Conservation (phyloP, 495 filamentous ascomycete species). For the Aspergillus homomorphus region DNA sequence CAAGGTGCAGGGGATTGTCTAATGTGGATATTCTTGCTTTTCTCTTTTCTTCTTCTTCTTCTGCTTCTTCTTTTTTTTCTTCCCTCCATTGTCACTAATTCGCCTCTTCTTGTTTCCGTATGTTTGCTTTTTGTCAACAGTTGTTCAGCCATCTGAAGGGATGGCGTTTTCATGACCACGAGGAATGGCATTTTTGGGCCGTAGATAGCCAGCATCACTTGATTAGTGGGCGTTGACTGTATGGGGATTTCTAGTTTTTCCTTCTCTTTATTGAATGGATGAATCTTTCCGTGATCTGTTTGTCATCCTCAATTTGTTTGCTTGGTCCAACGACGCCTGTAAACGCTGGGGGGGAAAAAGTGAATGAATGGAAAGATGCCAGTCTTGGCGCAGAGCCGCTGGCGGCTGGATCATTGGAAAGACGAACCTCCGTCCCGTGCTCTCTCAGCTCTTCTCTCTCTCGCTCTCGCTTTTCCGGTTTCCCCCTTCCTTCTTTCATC, state of each 20-base stretch:
- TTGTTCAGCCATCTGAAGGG: not conserved
- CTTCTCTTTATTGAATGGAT: not conserved
- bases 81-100: constrained; percentile 7
- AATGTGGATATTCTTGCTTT: constrained; percentile 10
- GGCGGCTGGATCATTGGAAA: constrained; percentile 1
- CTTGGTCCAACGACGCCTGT: no score
- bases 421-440: not conserved
- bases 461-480: constrained; percentile 10
- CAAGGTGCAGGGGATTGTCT: constrained; percentile 16
- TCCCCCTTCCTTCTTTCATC: constrained; percentile 27
- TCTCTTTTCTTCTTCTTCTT: constrained; percentile 13
- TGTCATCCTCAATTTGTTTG: no score
- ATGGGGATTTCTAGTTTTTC: not conserved
- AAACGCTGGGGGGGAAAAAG: not conserved
- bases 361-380: not conserved
- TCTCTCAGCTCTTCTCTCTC: constrained; percentile 7
- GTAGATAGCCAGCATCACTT: not conserved
- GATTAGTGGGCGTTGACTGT: not conserved
- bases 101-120: constrained; percentile 19
- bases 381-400: constrained; percentile 1
- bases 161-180: not conserved
- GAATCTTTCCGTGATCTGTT: not conserved
- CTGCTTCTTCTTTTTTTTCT: constrained; percentile 5
- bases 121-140: constrained; percentile 3
- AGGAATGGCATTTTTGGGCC: not conserved